Conservation (phyloP, 2,329 filamentous ascomycete species). For the Trichoderma arundinaceum region DNA sequence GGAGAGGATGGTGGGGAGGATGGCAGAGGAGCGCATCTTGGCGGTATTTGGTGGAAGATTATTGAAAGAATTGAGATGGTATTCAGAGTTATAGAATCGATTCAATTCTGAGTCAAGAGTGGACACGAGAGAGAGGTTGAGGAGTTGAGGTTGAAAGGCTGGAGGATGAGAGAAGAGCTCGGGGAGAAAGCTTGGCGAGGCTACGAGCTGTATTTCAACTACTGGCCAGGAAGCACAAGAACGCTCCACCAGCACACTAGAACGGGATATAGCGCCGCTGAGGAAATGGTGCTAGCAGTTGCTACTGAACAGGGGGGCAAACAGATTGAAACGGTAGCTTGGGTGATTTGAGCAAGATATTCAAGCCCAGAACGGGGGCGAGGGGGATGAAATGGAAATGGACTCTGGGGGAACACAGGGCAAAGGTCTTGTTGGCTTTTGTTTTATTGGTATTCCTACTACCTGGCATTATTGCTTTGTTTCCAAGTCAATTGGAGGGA, state of each 20-base stretch:
- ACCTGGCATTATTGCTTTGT: too few species aligned
- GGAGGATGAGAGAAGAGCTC: neutral
- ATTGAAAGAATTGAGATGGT: slow-evolving; percentile 6
- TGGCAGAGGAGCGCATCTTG: slow-evolving; percentile 45
- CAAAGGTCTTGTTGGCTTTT: too few species aligned
- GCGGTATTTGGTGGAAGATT: neutral
- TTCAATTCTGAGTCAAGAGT: neutral
- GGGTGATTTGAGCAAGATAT: slow-evolving; percentile 19
- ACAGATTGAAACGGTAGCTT: slow-evolving; percentile 23
- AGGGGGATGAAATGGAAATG: neutral
- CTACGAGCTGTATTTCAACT: slow-evolving; percentile 18
- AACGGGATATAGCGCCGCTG: slow-evolving; percentile 10
- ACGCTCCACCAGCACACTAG: slow-evolving; percentile 11
- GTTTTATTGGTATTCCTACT: too few species aligned
- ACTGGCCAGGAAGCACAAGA: neutral
- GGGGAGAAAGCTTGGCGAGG: slow-evolving; percentile 21
- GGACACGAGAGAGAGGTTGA: neutral
- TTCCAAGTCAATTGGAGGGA: too few species aligned
- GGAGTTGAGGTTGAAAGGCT: neutral
- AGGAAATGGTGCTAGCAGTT: neutral
- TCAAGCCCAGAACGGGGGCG: neutral
- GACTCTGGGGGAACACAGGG: too few species aligned
- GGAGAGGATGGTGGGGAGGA: slow-evolving; percentile 46
- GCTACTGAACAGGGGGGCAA: neutral
- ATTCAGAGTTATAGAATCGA: neutral